phyloP scores from a whole-genome alignment of 305 asterid species.

The Solanum hybrid region DNA sequence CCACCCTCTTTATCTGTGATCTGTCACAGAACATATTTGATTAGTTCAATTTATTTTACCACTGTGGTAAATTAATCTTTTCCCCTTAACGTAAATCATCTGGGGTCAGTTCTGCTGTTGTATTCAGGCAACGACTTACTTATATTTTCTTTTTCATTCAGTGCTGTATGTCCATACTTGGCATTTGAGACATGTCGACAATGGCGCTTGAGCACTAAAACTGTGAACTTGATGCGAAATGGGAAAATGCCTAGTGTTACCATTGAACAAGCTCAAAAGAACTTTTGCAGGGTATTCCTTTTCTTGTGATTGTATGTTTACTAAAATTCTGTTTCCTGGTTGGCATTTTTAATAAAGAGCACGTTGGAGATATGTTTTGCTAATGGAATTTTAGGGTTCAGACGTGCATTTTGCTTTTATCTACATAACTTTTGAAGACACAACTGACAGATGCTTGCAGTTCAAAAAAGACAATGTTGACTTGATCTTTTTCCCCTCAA shows the following conservation, averaged over 20 bases:
- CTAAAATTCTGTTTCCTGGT: not conserved
- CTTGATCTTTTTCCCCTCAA: slow-evolving; percentile 3
- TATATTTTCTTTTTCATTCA: slow-evolving; percentile 14
- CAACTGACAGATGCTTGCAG: slow-evolving; percentile 1
- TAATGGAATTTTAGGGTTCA: not conserved
- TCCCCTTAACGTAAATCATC: not conserved
- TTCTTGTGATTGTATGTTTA: not conserved
- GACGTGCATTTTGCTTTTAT: not conserved
- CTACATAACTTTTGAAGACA: not conserved
- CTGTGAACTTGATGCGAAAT: slow-evolving; percentile 94
- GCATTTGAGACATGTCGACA: slow-evolving; percentile 97
- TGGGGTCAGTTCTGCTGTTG: not conserved
- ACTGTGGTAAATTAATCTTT: not conserved
- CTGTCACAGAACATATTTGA: not conserved
- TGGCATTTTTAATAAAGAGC: not conserved
- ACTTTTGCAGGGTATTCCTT: slow-evolving; percentile 65
- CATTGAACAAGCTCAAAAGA: slow-evolving; percentile 95
- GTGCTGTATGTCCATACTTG: slow-evolving; percentile 98
- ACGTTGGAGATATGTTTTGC: not conserved
- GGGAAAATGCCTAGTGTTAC: slow-evolving; percentile 98
- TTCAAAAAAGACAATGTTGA: not conserved
- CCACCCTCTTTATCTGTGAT: not conserved
- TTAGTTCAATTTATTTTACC: not conserved
- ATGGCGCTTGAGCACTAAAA: slow-evolving; percentile 96
- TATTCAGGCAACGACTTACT: not conserved